Percentiles rank a stretch among this genome's conserved stretches.
These are phyloP conservation scores for Dryas alaskensis DNA, from an alignment of 306 rosid genomes.

Conservation along the genomic window DNA sequence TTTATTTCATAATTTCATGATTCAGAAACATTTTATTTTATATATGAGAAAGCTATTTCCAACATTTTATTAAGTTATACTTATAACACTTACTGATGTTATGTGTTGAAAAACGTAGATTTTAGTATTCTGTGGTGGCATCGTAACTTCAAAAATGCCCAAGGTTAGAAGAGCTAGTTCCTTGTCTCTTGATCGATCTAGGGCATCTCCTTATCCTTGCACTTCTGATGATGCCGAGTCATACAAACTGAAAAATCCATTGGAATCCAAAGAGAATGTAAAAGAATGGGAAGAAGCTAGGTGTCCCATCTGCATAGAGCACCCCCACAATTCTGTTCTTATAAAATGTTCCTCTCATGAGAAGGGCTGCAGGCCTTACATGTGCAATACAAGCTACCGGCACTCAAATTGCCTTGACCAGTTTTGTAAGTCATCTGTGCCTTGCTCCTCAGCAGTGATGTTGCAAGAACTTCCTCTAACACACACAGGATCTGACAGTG, in stretches of 20 bases:
- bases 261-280: constrained; percentile 35
- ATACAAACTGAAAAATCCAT: constrained; percentile 30
- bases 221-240: constrained; percentile 35
- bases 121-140: constrained; percentile 27
- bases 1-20: neutral
- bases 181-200: constrained; percentile 37
- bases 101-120: constrained; percentile 23
- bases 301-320: constrained; percentile 83
- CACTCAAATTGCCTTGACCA: constrained; percentile 89
- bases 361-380: constrained; percentile 70
- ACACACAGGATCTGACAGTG: constrained; percentile 35
- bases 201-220: constrained; percentile 51
- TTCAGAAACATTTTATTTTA: neutral
- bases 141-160: constrained; percentile 50
- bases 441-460: constrained; percentile 41
- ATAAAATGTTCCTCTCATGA: constrained; percentile 68
- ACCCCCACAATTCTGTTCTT: constrained; percentile 76
- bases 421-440: constrained; percentile 63
- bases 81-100: constrained; percentile 6
- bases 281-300: constrained; percentile 77
- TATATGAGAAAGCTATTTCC: constrained; percentile 19
- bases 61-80: constrained; percentile 14
- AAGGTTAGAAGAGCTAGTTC: constrained; percentile 60
- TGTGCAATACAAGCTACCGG: constrained; percentile 82
- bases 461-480: constrained; percentile 56